Conservation (phyloP, 257 asterid genomes). For the Buddleja alternifolia region DNA sequence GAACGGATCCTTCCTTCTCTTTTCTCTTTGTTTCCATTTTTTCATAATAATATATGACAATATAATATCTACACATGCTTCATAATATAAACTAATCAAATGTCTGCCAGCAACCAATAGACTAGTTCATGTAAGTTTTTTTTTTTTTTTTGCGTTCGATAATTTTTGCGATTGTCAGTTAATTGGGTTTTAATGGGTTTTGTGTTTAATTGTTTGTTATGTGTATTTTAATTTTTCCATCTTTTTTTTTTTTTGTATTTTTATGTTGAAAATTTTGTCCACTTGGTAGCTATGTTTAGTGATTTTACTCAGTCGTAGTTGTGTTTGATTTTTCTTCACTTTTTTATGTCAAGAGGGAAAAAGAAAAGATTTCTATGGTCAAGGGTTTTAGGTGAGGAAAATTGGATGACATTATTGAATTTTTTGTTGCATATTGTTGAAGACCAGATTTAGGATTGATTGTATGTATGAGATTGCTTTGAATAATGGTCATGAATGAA, state of each 20-base stretch:
- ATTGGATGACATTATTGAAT: slow-evolving; percentile 29
- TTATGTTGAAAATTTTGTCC: slow-evolving; percentile 33
- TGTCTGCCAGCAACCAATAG: slow-evolving; percentile 33
- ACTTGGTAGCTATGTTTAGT: slow-evolving; percentile 33
- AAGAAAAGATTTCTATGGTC: slow-evolving; percentile 33
- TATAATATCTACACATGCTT: neutral
- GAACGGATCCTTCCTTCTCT: slow-evolving; percentile 13
- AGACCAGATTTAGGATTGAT: slow-evolving; percentile 17
- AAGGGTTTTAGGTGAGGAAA: slow-evolving; percentile 48
- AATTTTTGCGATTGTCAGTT: no score
- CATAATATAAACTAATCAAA: slow-evolving; percentile 38
- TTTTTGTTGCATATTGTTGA: slow-evolving; percentile 9
- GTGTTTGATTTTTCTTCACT: slow-evolving; percentile 37
- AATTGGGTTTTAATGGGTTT: neutral
- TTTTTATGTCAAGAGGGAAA: slow-evolving; percentile 24
- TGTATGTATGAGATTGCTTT: slow-evolving; percentile 10
- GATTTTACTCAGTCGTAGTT: slow-evolving; percentile 39
- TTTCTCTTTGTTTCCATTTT: neutral
- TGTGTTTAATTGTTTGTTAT: slow-evolving; percentile 33
- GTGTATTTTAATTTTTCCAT: neutral
- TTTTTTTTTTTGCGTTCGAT: no score
- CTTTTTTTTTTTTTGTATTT: slow-evolving; percentile 18
- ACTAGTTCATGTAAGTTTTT: slow-evolving; percentile 45
- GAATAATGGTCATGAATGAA: neutral
- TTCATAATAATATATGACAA: slow-evolving; percentile 15